Conservation (phyloP, 1,284 basidiomycete genomes). For the Boletellus deceptivus region DNA sequence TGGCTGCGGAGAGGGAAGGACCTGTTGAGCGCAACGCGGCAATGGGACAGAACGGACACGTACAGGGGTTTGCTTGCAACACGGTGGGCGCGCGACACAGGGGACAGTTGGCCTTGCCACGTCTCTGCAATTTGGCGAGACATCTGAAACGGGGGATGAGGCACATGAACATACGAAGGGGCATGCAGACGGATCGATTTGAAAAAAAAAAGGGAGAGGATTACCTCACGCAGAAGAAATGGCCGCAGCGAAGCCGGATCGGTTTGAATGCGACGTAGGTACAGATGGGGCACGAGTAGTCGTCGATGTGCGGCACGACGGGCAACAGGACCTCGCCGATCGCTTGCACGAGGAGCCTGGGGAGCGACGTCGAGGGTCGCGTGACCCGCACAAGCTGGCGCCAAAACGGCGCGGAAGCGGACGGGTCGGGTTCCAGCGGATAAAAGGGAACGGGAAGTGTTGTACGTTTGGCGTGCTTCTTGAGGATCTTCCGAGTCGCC, state of each 20-base stretch:
- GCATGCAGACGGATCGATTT: not conserved
- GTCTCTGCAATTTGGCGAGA: constrained; percentile 92
- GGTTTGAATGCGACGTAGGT: constrained; percentile 86
- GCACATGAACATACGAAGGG: no score
- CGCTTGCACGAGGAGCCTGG: constrained; percentile 81
- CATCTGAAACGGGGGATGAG: constrained; percentile 45
- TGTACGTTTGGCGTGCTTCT: constrained; percentile 93
- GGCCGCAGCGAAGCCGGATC: constrained; percentile 80
- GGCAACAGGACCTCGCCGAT: constrained; percentile 85
- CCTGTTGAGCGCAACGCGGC: not conserved
- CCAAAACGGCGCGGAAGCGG: constrained; percentile 9
- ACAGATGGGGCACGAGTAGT: constrained; percentile 76
- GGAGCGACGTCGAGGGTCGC: constrained; percentile 50
- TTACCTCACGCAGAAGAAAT: constrained; percentile 87
- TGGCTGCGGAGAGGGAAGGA: constrained; percentile 43
- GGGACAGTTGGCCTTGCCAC: constrained; percentile 79
- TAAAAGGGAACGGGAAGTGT: constrained; percentile 51
- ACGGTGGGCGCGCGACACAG: constrained; percentile 82
- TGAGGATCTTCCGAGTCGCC: constrained; percentile 87
- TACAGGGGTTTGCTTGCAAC: constrained; percentile 67
- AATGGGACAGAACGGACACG: not conserved
- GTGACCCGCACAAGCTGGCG: constrained; percentile 24
- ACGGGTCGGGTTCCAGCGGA: constrained; percentile 16
- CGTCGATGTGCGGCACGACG: constrained; percentile 80
- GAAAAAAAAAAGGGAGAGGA: not conserved